phyloP scores from a whole-genome alignment of 1,139 yeast species.

The Sugiyamaella sp. region DNA sequence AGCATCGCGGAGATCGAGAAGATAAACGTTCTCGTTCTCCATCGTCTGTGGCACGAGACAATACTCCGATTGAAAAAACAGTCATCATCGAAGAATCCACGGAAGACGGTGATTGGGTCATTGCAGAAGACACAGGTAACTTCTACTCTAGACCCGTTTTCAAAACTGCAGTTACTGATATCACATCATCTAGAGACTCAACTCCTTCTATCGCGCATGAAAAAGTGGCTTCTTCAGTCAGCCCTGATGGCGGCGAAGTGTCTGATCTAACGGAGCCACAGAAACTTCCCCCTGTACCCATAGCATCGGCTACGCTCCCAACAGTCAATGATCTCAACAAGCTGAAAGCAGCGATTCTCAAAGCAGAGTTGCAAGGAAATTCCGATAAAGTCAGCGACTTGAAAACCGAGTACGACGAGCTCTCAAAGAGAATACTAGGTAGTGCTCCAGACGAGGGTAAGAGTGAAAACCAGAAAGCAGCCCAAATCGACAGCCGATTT shows the following conservation, averaged over 20 bases:
- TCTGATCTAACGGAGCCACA: conserved; percentile 11
- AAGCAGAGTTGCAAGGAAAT: conserved; percentile 42
- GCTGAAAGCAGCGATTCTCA: conserved; percentile 44
- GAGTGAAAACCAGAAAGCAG: conserved; percentile 16
- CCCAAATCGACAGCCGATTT: conserved; percentile 19
- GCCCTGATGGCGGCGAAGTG: conserved; percentile 17
- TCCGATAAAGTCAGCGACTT: conserved; percentile 34
- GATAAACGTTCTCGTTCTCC: no score
- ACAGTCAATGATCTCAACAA: conserved; percentile 36
- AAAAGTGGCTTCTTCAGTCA: background rate
- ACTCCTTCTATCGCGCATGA: conserved; percentile 2
- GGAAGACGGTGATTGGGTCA: conserved; percentile 38
- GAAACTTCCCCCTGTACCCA: conserved; percentile 18
- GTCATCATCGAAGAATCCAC: conserved; percentile 20
- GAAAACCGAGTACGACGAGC: conserved; percentile 38
- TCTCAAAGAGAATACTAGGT: conserved; percentile 14
- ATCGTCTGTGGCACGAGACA: conserved; percentile 19
- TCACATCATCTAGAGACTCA: background rate
- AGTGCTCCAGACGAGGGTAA: background rate
- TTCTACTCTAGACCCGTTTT: conserved; percentile 21
- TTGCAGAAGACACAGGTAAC: conserved; percentile 31
- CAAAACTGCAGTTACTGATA: background rate
- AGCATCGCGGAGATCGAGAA: conserved; percentile 13
- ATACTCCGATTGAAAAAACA: conserved; percentile 12
- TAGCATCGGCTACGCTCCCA: conserved; percentile 10